Evolutionary conservation across 169 alveolate species (phyloP).

Genomic region (Eimeria mitis): DNA sequence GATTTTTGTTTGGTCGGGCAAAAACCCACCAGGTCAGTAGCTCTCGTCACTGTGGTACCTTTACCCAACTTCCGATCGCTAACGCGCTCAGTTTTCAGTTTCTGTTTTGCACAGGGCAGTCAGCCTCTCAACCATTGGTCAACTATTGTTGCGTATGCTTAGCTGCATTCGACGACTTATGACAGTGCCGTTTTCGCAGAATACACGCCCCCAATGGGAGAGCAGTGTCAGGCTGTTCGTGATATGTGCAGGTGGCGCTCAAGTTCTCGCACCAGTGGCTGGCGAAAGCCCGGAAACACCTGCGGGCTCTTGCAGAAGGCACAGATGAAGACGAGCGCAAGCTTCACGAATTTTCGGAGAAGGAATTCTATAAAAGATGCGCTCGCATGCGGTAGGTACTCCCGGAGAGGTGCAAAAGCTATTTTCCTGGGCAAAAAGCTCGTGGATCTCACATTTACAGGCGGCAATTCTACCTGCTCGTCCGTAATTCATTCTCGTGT

Average conservation of each 20-base stretch:
- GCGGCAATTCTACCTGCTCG: not conserved
- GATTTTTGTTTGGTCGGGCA: constrained; percentile 54
- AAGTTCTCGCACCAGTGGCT: constrained; percentile 70
- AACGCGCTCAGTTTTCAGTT: not conserved
- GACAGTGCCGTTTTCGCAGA: not conserved
- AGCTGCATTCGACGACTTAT: not conserved
- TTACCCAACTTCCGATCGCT: not conserved
- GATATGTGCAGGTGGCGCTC: constrained; percentile 41
- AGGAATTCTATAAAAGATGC: constrained; percentile 29
- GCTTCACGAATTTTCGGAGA: constrained; percentile 56
- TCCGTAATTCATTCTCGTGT: not conserved
- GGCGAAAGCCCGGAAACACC: constrained; percentile 45
- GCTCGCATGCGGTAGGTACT: constrained; percentile 54
- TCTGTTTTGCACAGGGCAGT: not conserved
- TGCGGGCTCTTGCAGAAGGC: constrained; percentile 46
- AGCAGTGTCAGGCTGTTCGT: not conserved
- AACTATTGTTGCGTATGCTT: not conserved
- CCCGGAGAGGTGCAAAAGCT: no score
- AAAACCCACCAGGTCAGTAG: constrained; percentile 41
- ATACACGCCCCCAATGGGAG: not conserved
- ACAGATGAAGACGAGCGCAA: constrained; percentile 5
- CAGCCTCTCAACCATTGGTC: not conserved
- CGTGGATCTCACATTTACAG: not conserved
- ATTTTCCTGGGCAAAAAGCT: not conserved
- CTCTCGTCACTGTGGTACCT: not conserved